phyloP scores from a whole-genome alignment of 2,329 filamentous ascomycete species.

The Phaeomoniella chlamydospora region DNA sequence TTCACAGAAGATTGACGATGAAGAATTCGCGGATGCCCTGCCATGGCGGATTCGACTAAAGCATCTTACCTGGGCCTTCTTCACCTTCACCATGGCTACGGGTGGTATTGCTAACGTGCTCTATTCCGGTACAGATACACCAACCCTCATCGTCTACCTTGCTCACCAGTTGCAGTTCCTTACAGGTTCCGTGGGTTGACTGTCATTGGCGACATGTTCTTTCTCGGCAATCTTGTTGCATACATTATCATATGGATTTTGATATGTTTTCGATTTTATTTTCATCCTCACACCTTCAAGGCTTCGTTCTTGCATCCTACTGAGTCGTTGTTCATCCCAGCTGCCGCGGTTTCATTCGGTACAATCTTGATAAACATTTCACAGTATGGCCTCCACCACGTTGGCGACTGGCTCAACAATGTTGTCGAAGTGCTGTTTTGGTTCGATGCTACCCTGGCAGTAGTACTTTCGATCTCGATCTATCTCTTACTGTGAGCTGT shows the following conservation, averaged over 20 bases:
- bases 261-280: slow-evolving; percentile 53
- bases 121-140: slow-evolving; percentile 32
- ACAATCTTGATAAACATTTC: slow-evolving; percentile 67
- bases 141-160: not conserved
- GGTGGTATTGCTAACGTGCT: slow-evolving; percentile 47
- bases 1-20: not conserved
- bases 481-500: slow-evolving; percentile 57
- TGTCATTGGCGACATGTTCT: slow-evolving; percentile 45
- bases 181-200: slow-evolving; percentile 42
- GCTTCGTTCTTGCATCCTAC: slow-evolving; percentile 62
- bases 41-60: slow-evolving; percentile 40
- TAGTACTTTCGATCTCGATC: slow-evolving; percentile 52
- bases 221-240: slow-evolving; percentile 48
- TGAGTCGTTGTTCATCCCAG: slow-evolving; percentile 64
- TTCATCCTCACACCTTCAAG: slow-evolving; percentile 55
- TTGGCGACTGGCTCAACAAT: slow-evolving; percentile 45
- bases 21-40: slow-evolving; percentile 15
- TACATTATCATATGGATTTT: slow-evolving; percentile 48
- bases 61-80: slow-evolving; percentile 66
- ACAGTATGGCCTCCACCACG: slow-evolving; percentile 55
- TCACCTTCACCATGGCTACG: slow-evolving; percentile 53
- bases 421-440: slow-evolving; percentile 58
- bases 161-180: slow-evolving; percentile 26
- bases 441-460: slow-evolving; percentile 56
- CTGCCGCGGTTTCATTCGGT: slow-evolving; percentile 53